Percentiles rank a stretch among this genome's conserved stretches.
These are phyloP conservation scores for Epicoccum sorghinum DNA, from an alignment of 2,329 filamentous ascomycete species.

Conservation along the genomic window DNA sequence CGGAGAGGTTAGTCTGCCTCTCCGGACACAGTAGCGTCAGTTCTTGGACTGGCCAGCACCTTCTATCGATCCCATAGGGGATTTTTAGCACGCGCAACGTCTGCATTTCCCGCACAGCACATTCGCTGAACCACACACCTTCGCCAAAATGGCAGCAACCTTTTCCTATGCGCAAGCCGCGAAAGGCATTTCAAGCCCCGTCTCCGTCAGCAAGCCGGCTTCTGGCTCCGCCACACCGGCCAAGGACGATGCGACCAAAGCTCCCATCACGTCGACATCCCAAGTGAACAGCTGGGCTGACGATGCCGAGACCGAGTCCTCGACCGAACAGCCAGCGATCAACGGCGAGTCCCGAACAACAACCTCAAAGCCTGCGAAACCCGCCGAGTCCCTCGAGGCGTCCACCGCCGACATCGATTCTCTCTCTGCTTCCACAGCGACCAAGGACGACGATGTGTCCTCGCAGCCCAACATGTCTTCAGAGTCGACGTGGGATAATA, in stretches of 20 bases:
- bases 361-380: slow-evolving; percentile 24
- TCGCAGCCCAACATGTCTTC: slow-evolving; percentile 68
- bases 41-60: slow-evolving; percentile 39
- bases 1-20: slow-evolving; percentile 51
- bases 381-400: slow-evolving; percentile 32
- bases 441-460: slow-evolving; percentile 66
- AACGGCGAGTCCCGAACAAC: slow-evolving; percentile 30
- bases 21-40: slow-evolving; percentile 46
- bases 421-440: slow-evolving; percentile 59
- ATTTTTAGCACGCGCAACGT: slow-evolving; percentile 29
- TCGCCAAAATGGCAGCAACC: slow-evolving; percentile 48
- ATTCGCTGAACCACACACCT: slow-evolving; percentile 4
- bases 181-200: slow-evolving; percentile 69
- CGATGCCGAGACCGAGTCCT: slow-evolving; percentile 52
- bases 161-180: slow-evolving; percentile 98
- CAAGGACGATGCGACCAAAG: slow-evolving; percentile 43
- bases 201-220: slow-evolving; percentile 53
- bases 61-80: slow-evolving; percentile 41
- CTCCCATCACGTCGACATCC: slow-evolving; percentile 32
- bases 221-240: slow-evolving; percentile 52
- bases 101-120: slow-evolving; percentile 2
- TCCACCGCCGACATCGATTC: slow-evolving; percentile 62
- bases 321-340: slow-evolving; percentile 33
- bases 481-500: slow-evolving; percentile 71
- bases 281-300: slow-evolving; percentile 54